A percentile compares a stretch with the other conserved stretches of the same genome.
These are phyloP conservation scores for Candida sojae DNA, from an alignment of 1,139 yeast genomes.

Conservation along the genomic window DNA sequence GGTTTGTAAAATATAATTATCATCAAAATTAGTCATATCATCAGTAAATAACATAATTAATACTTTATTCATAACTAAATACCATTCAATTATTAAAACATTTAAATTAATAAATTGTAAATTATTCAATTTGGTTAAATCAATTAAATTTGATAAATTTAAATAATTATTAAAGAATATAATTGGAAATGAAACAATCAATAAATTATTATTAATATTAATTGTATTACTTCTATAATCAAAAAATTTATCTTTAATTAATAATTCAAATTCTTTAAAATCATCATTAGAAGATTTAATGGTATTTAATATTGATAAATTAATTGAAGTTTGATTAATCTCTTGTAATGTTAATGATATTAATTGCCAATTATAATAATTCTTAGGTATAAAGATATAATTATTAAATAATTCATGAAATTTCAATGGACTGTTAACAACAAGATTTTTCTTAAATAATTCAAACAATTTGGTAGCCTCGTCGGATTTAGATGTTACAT, in stretches of 20 bases:
- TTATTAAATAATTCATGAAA: constrained; percentile 46
- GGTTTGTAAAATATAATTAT: constrained; percentile 32
- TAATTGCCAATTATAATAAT: constrained; percentile 41
- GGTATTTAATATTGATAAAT: constrained; percentile 10
- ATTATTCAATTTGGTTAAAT: constrained; percentile 18
- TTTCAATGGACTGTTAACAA: constrained; percentile 45
- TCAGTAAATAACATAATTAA: constrained; percentile 24
- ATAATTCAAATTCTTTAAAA: constrained; percentile 12
- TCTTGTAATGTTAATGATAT: constrained; percentile 43
- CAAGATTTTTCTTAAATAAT: constrained; percentile 43
- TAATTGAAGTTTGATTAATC: constrained; percentile 23
- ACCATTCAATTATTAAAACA: constrained; percentile 40
- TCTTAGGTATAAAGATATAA: constrained; percentile 41
- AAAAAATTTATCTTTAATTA: constrained; percentile 21
- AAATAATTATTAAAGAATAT: constrained; percentile 25
- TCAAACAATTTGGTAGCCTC: constrained; percentile 24
- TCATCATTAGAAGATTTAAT: constrained; percentile 15
- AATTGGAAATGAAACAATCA: constrained; percentile 47
- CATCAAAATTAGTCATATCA: constrained; percentile 18
- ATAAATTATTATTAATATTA: constrained; percentile 43
- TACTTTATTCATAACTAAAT: constrained; percentile 35
- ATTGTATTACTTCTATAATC: constrained; percentile 20
- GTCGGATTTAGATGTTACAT: background rate
- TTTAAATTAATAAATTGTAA: constrained; percentile 20
- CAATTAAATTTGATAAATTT: constrained; percentile 16